Percentiles rank a stretch among this genome's conserved stretches.
Evolutionary conservation across 257 asterid genomes (phyloP).

Genomic region (Gynochthodes officinalis): DNA sequence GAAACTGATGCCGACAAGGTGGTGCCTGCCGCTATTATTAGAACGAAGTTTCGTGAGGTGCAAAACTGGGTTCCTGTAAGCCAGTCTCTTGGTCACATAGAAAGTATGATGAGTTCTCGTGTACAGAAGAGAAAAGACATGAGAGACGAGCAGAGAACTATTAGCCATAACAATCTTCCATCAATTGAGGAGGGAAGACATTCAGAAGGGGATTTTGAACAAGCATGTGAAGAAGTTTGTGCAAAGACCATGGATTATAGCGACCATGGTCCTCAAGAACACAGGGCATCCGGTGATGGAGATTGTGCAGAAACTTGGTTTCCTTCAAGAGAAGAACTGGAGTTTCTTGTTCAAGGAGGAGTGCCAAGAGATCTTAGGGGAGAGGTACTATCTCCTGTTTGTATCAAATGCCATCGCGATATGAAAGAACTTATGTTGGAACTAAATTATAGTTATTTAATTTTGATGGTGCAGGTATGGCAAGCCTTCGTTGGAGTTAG

Average conservation of each 20-base stretch:
- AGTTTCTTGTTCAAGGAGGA: constrained; percentile 84
- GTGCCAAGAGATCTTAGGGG: constrained; percentile 92
- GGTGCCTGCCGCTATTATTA: constrained; percentile 28
- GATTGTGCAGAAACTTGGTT: constrained; percentile 34
- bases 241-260: constrained; percentile 37
- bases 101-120: constrained; percentile 62
- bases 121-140: constrained; percentile 45
- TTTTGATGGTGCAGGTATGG: constrained; percentile 74
- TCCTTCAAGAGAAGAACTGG: constrained; percentile 77
- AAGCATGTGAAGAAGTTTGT: constrained; percentile 29
- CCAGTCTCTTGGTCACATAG: constrained; percentile 51
- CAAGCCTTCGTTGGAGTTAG: constrained; percentile 89
- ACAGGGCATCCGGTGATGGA: constrained; percentile 28
- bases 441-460: background rate
- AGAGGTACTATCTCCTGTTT: constrained; percentile 51
- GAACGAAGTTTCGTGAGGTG: constrained; percentile 41
- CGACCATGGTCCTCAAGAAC: constrained; percentile 34
- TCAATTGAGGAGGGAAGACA: constrained; percentile 41
- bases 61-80: constrained; percentile 66
- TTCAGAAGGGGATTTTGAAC: constrained; percentile 38
- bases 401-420: constrained; percentile 1
- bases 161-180: constrained; percentile 34
- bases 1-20: constrained; percentile 34
- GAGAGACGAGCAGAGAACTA: constrained; percentile 28
- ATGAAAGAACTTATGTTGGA: background rate